These are phyloP conservation scores for Fusarium sp. DNA, from an alignment of 2,329 filamentous ascomycete species.

Conservation along the genomic window DNA sequence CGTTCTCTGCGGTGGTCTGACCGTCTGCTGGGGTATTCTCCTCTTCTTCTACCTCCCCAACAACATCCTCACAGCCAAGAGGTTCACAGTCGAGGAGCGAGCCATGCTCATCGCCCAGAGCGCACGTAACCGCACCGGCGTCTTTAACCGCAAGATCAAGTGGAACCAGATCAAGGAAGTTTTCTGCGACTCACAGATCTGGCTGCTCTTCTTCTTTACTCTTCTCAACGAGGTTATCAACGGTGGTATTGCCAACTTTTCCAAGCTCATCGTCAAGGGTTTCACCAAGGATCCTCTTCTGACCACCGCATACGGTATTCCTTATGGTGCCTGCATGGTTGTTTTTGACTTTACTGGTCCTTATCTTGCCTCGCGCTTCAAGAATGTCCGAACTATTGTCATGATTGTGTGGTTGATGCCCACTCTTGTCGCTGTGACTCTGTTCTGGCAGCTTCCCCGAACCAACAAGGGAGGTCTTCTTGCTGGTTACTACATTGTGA, in stretches of 20 bases:
- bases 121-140: constrained; percentile 57
- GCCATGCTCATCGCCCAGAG: constrained; percentile 71
- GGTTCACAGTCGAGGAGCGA: constrained; percentile 40
- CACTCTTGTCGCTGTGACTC: constrained; percentile 58
- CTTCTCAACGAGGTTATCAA: constrained; percentile 65
- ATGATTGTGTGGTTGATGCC: constrained; percentile 64
- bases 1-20: constrained; percentile 60
- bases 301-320: constrained; percentile 65
- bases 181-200: constrained; percentile 61
- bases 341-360: constrained; percentile 64
- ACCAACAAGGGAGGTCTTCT: constrained; percentile 58
- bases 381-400: constrained; percentile 61
- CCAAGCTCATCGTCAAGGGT: constrained; percentile 64
- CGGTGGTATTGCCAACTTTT: constrained; percentile 66
- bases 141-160: constrained; percentile 62
- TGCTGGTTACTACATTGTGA: constrained; percentile 62
- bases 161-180: constrained; percentile 61
- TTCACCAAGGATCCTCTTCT: constrained; percentile 48
- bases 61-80: constrained; percentile 52
- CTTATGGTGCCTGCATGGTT: constrained; percentile 63
- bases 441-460: constrained; percentile 61
- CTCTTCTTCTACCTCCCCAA: constrained; percentile 60
- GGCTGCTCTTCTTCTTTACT: constrained; percentile 64
- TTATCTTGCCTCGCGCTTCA: constrained; percentile 61
- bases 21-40: constrained; percentile 59